Evolutionary conservation across 345 rosid genomes (phyloP), one percentile per base, ranked within the genome.

Genomic region (Jatropha curcas): DNA sequence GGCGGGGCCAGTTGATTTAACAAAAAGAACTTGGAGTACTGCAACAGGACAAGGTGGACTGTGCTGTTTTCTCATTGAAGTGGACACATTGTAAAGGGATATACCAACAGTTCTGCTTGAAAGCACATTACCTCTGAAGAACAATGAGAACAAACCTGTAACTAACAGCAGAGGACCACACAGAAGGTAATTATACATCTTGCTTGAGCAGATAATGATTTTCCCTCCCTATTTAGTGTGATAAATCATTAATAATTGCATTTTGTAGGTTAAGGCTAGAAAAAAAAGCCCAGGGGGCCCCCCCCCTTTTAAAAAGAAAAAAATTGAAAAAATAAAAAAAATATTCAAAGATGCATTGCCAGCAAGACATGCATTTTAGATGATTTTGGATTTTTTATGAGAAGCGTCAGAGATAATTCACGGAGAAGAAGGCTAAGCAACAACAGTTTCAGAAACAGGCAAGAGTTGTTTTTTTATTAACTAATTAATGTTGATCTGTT

Each of bases 41-140:
- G 98, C 98, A 94, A 66, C 97, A 90, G 73, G 97, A 94, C 80
- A 94, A 94, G n/a, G 83, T 94, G 98, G 98, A 92, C 91, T 67
- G 98, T n/a, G 98, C 33, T 90, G 88, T n/a, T 72, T 94, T 92
- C 89, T 90, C 92, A 9, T 86, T 94, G 43, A 92, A 88, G 86
- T 94, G 98, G 98, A n/a, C 97, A 88, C 74, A 76, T 94, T 61
- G 87, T 94, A 27, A 94, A 94, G n/a, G 82, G 98, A 94, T 82
- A 87, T 94, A n/a, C 98, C 25, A 94, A 94, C 79, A 88, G n/a
- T n/a, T n/a, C n/a, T n/a, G 89, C 74, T 87, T 84, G 65, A 88
- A 92, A 87, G 80, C 97, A 90, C 76, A 92, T 92, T n/a, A 92
- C 88, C 37, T 90, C 92, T 0, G 97, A 90, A 82, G n/a, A 94